Conservation (phyloP, 2,329 filamentous ascomycete genomes). For the Arachnopeziza araneosa region DNA sequence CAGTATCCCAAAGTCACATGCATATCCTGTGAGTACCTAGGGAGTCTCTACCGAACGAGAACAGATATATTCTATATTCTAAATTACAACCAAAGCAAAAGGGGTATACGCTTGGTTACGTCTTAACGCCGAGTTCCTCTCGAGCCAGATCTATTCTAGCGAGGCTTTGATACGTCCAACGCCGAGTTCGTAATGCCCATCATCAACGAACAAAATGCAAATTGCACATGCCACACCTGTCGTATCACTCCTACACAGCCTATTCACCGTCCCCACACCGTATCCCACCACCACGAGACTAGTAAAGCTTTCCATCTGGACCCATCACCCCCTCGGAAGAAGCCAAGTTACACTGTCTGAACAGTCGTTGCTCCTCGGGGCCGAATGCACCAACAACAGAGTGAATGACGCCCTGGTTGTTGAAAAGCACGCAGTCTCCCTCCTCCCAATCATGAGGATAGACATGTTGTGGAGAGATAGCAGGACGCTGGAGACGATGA, state of each 20-base stretch:
- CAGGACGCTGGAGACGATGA: conserved; percentile 66
- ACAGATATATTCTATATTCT: neutral
- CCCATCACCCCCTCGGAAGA: conserved; percentile 43
- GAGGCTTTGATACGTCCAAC: conserved; percentile 32
- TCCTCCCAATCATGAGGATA: conserved; percentile 74
- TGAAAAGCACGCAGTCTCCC: conserved; percentile 71
- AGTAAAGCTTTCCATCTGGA: conserved; percentile 30
- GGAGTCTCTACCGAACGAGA: neutral
- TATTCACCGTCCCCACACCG: neutral
- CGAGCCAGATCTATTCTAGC: neutral
- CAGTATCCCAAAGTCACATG: too few species aligned
- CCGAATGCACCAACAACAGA: conserved; percentile 70
- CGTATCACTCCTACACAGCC: neutral
- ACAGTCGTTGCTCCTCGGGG: conserved; percentile 67
- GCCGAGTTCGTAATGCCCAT: conserved; percentile 29
- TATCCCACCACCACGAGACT: too few species aligned
- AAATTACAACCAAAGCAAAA: conserved; percentile 24
- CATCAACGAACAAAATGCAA: neutral
- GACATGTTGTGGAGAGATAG: conserved; percentile 61
- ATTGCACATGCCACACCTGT: neutral
- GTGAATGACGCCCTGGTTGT: conserved; percentile 71
- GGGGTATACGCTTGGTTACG: conserved; percentile 33
- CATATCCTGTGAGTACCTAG: too few species aligned
- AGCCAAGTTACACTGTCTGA: conserved; percentile 77
- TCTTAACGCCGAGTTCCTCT: conserved; percentile 31